phyloP scores from a whole-genome alignment of 73 alveolate species.

The Tetrahymena borealis region DNA sequence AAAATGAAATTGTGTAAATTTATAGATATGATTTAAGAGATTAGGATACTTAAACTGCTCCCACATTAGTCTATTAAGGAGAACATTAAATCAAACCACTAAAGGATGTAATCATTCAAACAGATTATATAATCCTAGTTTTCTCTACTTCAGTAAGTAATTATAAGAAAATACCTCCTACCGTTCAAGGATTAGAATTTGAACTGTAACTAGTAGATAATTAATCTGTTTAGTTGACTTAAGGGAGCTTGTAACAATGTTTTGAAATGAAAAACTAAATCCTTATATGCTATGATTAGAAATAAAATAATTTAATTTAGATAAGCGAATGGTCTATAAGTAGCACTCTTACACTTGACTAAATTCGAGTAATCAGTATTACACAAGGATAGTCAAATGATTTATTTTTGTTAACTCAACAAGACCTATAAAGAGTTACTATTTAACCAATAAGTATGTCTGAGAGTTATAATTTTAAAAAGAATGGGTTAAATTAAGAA shows the following conservation, averaged over 20 bases:
- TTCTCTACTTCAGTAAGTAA: not conserved
- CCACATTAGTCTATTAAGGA: not conserved
- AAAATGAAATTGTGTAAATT: not conserved
- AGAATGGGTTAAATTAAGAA: not conserved
- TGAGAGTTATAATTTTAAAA: not conserved
- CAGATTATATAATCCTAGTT: not conserved
- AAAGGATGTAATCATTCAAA: not conserved
- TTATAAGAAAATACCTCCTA: not conserved
- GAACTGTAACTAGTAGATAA: not conserved
- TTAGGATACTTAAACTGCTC: not conserved
- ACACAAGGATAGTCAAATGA: not conserved
- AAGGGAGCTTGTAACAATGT: not conserved
- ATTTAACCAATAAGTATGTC: not conserved
- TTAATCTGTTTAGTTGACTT: not conserved
- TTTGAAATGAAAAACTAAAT: not conserved
- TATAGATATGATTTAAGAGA: not conserved
- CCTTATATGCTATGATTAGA: not conserved
- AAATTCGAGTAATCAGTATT: not conserved
- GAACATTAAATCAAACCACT: not conserved
- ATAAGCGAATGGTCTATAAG: not conserved
- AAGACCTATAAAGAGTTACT: not conserved
- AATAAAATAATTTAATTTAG: not conserved
- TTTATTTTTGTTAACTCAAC: not conserved
- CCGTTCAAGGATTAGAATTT: not conserved
- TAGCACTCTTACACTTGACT: not conserved